Evolutionary conservation across 2,329 filamentous ascomycete genomes (phyloP).

Genomic region (Penicillium sclerotigenum): DNA sequence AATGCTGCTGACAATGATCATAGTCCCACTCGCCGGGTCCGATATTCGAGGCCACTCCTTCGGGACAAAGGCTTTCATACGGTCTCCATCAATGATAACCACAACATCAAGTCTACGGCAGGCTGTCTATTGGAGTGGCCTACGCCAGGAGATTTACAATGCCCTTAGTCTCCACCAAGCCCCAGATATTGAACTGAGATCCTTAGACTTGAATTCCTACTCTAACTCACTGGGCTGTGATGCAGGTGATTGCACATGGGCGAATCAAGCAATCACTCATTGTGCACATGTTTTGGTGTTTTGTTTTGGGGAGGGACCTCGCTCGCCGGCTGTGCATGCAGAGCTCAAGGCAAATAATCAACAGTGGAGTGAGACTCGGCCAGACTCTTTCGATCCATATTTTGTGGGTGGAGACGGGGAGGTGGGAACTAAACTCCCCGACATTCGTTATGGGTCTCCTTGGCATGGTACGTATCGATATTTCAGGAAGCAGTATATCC

Average conservation of each 20-base stretch:
- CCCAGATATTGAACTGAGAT: conserved; percentile 25
- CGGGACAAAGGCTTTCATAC: conserved; percentile 23
- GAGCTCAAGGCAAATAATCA: conserved; percentile 16
- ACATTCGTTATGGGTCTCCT: conserved; percentile 23
- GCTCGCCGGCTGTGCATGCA: conserved; percentile 15
- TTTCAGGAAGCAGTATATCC: not conserved
- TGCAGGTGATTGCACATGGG: conserved; percentile 42
- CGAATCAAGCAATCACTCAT: conserved; percentile 40
- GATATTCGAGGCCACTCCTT: conserved; percentile 25
- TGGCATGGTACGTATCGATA: conserved; percentile 24
- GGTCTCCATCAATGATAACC: conserved; percentile 22
- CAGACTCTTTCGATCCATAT: conserved; percentile 24
- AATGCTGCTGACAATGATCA: conserved; percentile 6
- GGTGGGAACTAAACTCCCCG: conserved; percentile 16
- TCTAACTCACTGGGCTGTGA: conserved; percentile 33
- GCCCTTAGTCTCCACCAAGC: conserved; percentile 28
- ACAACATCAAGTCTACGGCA: conserved; percentile 28
- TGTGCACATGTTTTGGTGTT: conserved; percentile 28
- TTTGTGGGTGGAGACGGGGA: conserved; percentile 19
- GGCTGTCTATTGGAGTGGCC: conserved; percentile 26
- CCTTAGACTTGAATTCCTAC: conserved; percentile 32
- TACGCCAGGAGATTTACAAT: conserved; percentile 37
- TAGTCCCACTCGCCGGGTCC: conserved; percentile 22
- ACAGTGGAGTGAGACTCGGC: conserved; percentile 20
- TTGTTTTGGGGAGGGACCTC: conserved; percentile 20